Evolutionary conservation across 345 rosid genomes (phyloP).

Genomic region (Syzygium oleosum): DNA sequence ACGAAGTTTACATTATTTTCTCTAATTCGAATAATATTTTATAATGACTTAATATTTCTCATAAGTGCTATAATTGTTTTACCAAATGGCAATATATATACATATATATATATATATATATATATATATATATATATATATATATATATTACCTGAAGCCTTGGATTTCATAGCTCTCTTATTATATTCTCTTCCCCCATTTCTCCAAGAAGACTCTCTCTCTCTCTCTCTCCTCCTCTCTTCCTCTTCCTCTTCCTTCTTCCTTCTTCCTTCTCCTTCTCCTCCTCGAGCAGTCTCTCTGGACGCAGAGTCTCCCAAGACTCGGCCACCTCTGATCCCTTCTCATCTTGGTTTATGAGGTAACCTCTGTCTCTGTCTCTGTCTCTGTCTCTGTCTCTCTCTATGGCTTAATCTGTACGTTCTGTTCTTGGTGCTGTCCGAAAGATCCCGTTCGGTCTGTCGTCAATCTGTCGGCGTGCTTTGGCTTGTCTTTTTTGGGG

Average conservation of each 20-base stretch:
- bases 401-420: background rate
- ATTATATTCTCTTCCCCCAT: background rate
- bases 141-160: background rate
- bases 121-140: too few species aligned
- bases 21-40: background rate
- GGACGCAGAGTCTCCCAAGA: background rate
- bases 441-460: background rate
- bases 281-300: background rate
- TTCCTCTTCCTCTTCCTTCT: background rate
- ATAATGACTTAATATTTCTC: background rate
- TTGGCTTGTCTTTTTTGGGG: background rate
- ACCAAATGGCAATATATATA: background rate
- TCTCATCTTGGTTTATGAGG: conserved; percentile 15
- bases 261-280: background rate
- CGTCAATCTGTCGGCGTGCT: background rate
- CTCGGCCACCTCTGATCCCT: background rate
- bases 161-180: background rate
- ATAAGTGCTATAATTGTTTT: background rate
- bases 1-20: background rate
- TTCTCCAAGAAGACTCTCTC: background rate
- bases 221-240: background rate
- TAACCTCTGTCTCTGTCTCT: background rate
- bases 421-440: background rate
- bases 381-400: background rate
- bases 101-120: too few species aligned